A percentile compares a stretch with the other conserved stretches of the same genome.
Evolutionary conservation across 345 rosid genomes (phyloP).

Genomic region (Capsella bursapastoris): DNA sequence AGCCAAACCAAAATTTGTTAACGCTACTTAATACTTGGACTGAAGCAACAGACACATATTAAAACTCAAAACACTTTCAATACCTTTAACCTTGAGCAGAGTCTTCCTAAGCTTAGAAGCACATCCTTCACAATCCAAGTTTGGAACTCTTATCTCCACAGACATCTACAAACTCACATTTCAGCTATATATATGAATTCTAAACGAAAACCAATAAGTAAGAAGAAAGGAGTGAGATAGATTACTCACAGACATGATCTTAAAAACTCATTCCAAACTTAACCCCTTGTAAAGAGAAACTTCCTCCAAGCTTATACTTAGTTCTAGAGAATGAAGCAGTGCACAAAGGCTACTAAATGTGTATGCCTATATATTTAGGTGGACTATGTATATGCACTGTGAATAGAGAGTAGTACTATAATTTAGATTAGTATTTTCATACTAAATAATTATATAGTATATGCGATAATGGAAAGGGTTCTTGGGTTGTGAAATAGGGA

Average conservation of each 20-base stretch:
- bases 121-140: slow-evolving; percentile 90
- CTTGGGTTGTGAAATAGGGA: slow-evolving; percentile 59
- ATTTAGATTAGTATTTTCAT: not conserved
- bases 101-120: slow-evolving; percentile 88
- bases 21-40: not conserved
- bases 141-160: slow-evolving; percentile 90
- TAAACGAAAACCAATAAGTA: slow-evolving; percentile 3
- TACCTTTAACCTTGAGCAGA: slow-evolving; percentile 90
- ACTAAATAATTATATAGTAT: slow-evolving; percentile 11
- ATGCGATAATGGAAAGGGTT: slow-evolving; percentile 34
- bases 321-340: slow-evolving; percentile 30
- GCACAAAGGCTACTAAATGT: slow-evolving; percentile 3
- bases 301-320: slow-evolving; percentile 17
- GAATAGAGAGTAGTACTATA: not conserved
- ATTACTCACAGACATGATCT: slow-evolving; percentile 61
- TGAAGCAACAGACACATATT: not conserved
- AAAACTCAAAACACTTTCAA: not conserved
- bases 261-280: slow-evolving; percentile 29
- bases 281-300: not conserved
- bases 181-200: not conserved
- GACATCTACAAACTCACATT: slow-evolving; percentile 50
- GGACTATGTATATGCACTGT: slow-evolving; percentile 9
- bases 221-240: slow-evolving; percentile 10
- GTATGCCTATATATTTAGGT: slow-evolving; percentile 14
- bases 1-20: slow-evolving; percentile 5